Base-by-base conservation (phyloP, 257 asterid species). In the Solanum pinnatisectum region DNA sequence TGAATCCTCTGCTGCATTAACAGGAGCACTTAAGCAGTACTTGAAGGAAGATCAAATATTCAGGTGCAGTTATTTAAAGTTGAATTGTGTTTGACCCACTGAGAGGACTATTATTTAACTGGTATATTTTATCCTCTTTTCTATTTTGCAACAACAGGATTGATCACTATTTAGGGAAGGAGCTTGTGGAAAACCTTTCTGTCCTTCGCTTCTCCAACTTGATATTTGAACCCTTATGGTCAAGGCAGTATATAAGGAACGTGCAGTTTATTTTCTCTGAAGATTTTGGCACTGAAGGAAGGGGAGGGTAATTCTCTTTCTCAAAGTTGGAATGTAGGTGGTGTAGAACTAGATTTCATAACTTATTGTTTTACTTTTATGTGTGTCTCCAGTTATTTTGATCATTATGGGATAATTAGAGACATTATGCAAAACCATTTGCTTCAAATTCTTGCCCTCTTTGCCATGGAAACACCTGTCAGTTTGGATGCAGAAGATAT, bases 401-500 rank as follows among this genome's bases (percentile, higher is more conserved):
- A 97, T 90, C 92, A 95, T 82, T 95, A 97, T 23, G 99, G 99
- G 84, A 97, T 95, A 88, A 94, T 95, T 40, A 94, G 99, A 93
- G 99, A 97, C 87, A 95, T 97, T 92, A 97, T 97, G 99, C 99
- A 97, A 92, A 97, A 97, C 59, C 99, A 97, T 91, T 93, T 97
- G 88, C 98, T 97, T 89, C 99, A 97, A 94, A 97, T 97, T 84
- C 93, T 97, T 27, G 98, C 99, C 63, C 94, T 97, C 74, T 97
- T 97, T 90, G 99, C 99, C 90, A 97, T 97, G 99, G 99, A 97
- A 94, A 97, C 98, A 35, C 99, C 99, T 1, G 99, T 95, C 91
- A 95, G 98, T 88, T 93, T 96, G 91, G 99, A 97, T 87, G 99
- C 98, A 56, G 99, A 97, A 93, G 99, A 97, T 92, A 97, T 97